A percentile compares a stretch with the other conserved stretches of the same genome.
phyloP scores from a whole-genome alignment of 2,329 filamentous ascomycete genomes.

The Calonectria leucothoes region DNA sequence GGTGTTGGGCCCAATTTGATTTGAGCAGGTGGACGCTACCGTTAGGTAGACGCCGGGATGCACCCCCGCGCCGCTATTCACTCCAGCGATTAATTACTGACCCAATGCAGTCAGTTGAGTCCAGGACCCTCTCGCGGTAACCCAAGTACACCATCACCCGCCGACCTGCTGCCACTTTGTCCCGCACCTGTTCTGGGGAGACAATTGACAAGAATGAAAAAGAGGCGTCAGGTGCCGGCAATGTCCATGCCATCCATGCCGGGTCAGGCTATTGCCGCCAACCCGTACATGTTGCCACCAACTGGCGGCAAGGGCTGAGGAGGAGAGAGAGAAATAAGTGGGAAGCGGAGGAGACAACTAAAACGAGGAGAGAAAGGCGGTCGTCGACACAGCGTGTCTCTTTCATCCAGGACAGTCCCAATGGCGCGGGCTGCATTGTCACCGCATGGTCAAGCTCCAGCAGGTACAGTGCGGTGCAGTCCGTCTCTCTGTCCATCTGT shows the following conservation, averaged over 20 bases:
- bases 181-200: neutral
- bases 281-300: slow-evolving; percentile 6
- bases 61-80: slow-evolving; percentile 14
- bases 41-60: slow-evolving; percentile 7
- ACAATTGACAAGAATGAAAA: neutral
- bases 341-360: slow-evolving; percentile 4
- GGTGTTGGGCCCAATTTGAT: slow-evolving; percentile 8
- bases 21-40: slow-evolving; percentile 2
- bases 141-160: slow-evolving; percentile 1
- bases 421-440: neutral
- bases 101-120: slow-evolving; percentile 5
- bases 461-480: neutral
- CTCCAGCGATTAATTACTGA: slow-evolving; percentile 5
- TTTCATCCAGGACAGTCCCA: neutral
- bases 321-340: neutral
- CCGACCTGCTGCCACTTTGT: slow-evolving; percentile 5
- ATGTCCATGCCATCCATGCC: slow-evolving; percentile 21
- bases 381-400: neutral
- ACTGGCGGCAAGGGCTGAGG: slow-evolving; percentile 1
- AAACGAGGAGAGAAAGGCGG: slow-evolving; percentile 1
- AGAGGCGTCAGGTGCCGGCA: slow-evolving; percentile 17
- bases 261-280: neutral
- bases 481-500: neutral
- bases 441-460: neutral
- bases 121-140: slow-evolving; percentile 9